phyloP scores from a whole-genome alignment of 1,139 yeast species.

The Kodamaea plutei region DNA sequence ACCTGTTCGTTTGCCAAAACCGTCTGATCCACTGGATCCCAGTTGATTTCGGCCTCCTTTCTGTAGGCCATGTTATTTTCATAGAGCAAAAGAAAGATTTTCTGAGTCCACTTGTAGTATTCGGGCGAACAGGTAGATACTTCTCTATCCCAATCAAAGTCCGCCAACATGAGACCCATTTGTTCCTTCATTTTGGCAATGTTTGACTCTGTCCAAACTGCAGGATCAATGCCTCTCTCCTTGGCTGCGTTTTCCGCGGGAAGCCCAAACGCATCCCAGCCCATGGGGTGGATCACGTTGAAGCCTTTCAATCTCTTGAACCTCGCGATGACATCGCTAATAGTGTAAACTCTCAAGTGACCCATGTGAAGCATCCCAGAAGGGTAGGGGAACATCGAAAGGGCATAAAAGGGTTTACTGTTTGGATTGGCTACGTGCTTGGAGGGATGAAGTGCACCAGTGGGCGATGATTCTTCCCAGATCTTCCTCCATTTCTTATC shows the following conservation, averaged over 20 bases:
- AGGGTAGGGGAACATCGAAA: conserved; percentile 95
- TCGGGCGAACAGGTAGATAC: conserved; percentile 83
- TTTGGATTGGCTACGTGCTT: conserved; percentile 22
- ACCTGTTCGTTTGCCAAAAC: conserved; percentile 97
- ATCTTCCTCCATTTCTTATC: conserved; percentile 50
- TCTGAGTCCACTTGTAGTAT: conserved; percentile 90
- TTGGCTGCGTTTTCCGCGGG: conserved; percentile 99
- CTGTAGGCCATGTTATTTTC: conserved; percentile 81
- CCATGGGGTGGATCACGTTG: conserved; percentile 91
- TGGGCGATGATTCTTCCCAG: conserved; percentile 45
- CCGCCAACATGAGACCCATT: conserved; percentile 72
- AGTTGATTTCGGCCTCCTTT: conserved; percentile 82
- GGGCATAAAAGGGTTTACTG: conserved; percentile 53
- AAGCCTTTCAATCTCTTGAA: conserved; percentile 74
- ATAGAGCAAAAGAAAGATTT: conserved; percentile 67
- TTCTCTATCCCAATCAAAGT: conserved; percentile 93
- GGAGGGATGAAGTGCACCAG: conserved; percentile 42
- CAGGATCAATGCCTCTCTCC: conserved; percentile 76
- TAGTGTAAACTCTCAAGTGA: conserved; percentile 86
- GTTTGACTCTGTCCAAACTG: conserved; percentile 75
- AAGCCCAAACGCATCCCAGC: conserved; percentile 98
- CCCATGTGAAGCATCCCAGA: conserved; percentile 92
- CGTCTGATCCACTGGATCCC: conserved; percentile 96
- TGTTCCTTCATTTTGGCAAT: conserved; percentile 81
- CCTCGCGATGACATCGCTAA: conserved; percentile 79